Evolutionary conservation across 306 rosid species (phyloP).

Genomic region (Medicago arabica): DNA sequence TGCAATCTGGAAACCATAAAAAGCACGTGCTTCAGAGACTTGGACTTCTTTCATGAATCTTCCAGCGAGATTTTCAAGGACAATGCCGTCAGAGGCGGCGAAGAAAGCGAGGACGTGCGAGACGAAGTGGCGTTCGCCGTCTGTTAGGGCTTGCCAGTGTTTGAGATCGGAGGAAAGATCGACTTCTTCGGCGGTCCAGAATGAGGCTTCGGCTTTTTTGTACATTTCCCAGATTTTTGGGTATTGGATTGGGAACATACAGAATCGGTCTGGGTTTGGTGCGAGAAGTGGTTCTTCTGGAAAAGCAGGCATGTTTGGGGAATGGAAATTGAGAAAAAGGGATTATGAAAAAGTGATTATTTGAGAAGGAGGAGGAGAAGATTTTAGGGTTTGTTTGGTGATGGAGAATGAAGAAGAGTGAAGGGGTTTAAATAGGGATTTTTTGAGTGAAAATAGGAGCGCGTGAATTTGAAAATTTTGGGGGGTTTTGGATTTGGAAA

Average conservation of each 20-base stretch:
- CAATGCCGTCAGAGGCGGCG: conserved; percentile 92
- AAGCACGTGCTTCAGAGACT: conserved; percentile 82
- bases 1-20: conserved; percentile 90
- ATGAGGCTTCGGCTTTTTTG: conserved; percentile 90
- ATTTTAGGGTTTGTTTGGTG: background rate
- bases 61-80: conserved; percentile 80
- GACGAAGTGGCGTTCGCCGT: conserved; percentile 77
- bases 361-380: background rate
- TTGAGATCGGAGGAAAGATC: conserved; percentile 66
- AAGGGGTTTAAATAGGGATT: background rate
- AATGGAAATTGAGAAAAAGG: background rate
- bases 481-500: background rate
- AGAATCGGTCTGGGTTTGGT: conserved; percentile 78
- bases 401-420: background rate
- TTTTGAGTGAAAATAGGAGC: background rate
- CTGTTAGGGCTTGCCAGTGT: conserved; percentile 66
- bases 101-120: conserved; percentile 86
- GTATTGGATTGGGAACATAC: conserved; percentile 91
- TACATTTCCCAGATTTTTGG: conserved; percentile 95
- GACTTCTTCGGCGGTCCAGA: conserved; percentile 93
- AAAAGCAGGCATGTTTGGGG: conserved; percentile 56
- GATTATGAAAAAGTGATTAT: background rate
- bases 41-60: conserved; percentile 90
- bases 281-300: conserved; percentile 82
- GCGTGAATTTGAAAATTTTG: conserved; percentile 14